Base-by-base conservation (phyloP, 805 yeast species). In the Phaffomyces thermotolerans region DNA sequence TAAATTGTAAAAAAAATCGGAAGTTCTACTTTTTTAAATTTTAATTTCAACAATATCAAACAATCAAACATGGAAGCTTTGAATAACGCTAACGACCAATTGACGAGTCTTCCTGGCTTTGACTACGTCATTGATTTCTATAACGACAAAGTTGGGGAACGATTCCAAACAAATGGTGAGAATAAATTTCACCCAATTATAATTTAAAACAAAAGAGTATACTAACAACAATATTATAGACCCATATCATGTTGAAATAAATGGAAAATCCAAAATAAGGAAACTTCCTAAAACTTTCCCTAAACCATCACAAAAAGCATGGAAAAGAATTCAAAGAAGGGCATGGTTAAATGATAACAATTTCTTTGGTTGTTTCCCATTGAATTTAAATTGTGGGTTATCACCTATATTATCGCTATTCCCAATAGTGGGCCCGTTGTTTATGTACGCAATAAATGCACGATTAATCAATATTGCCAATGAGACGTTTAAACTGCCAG, bases 281-380 rank as follows among this genome's bases (percentile, higher is more conserved):
- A 73, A 73, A 48, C 70, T 86, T 13, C 85, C 90, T 1, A 72
- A 69, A 2, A 72, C 72, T 18, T 72, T 79, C 18, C 67, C 79
- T 3, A 73, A 75, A 41, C 66, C 70, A 33, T 93, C 88, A 50
- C 75, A 72, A 38, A 74, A 75, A 52, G 66, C 72, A 8, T 91
- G 93, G 95, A 84, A 81, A 57, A 65, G 60, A 23, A 67, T 89
- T n/a, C 90, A 82, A 56, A 71, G 66, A 40, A 73, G 77, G 47
- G 97, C 97, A 0, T 90, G 96, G 96, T 56, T 73, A 14, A 89
- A 91, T 58, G 98, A 91, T 59, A 74, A 75, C 51, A 86, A 95
- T 59, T 76, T 87, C 54, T 69, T 84, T 60, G 95, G 95, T 0
- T 81, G 90, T 49, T 81, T 79, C 37, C 81, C 84, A 12, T 70